phyloP scores from a whole-genome alignment of 352 stramenopile genomes.

The Phytophthora quininea region DNA sequence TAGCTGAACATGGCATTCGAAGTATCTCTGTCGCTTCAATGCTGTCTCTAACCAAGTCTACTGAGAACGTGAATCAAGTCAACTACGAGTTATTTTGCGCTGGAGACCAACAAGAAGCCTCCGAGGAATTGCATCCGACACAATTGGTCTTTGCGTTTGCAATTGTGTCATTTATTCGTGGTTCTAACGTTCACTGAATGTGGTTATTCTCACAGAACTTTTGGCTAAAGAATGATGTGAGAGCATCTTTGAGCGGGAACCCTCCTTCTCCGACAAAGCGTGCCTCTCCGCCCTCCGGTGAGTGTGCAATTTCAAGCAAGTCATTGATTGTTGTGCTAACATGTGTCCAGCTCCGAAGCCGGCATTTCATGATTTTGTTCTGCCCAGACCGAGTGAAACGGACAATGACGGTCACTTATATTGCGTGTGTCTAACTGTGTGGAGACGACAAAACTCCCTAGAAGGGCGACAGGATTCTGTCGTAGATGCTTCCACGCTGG shows the following conservation, averaged over 20 bases:
- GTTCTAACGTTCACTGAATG: background rate
- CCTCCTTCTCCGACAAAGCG: constrained; percentile 18
- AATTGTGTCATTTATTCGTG: background rate
- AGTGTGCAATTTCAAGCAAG: background rate
- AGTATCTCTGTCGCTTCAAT: constrained; percentile 36
- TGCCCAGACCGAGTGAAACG: constrained; percentile 16
- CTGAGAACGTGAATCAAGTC: background rate
- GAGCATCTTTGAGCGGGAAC: constrained; percentile 1
- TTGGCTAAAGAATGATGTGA: constrained; percentile 44
- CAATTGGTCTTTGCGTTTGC: constrained; percentile 29
- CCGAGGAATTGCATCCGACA: constrained; percentile 17
- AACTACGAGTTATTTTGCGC: constrained; percentile 39
- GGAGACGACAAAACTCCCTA: constrained; percentile 10
- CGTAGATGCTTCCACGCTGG: too few relatives aligned
- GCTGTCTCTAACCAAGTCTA: background rate
- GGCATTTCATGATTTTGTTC: constrained; percentile 54
- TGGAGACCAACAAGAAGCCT: constrained; percentile 8
- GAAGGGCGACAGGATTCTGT: background rate
- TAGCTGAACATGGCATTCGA: constrained; percentile 19
- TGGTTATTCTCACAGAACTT: constrained; percentile 36
- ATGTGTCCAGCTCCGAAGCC: constrained; percentile 14
- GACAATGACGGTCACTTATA: constrained; percentile 24
- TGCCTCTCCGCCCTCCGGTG: constrained; percentile 10
- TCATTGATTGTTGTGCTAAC: background rate
- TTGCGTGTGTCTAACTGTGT: constrained; percentile 48